These are phyloP conservation scores for Alloascoidea hylecoeti DNA, from an alignment of 805 yeast genomes.

Conservation along the genomic window DNA sequence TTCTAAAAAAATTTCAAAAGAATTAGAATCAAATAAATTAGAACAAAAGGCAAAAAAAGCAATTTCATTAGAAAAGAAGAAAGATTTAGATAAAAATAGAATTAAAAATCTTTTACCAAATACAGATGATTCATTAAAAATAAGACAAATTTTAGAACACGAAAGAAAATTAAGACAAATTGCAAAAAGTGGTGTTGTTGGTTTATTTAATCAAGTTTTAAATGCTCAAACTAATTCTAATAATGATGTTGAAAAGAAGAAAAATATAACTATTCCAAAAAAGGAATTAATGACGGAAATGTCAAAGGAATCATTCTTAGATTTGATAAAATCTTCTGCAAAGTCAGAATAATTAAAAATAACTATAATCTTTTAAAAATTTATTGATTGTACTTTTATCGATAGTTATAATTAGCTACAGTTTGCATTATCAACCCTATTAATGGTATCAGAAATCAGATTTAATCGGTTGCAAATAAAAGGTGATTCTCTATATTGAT, in stretches of 20 bases:
- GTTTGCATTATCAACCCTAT: no score
- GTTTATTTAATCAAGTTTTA: conserved; percentile 70
- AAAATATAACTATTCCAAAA: no score
- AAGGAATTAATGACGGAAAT: conserved; percentile 61
- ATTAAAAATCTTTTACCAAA: conserved; percentile 55
- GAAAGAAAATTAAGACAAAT: conserved; percentile 62
- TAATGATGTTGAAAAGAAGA: conserved; percentile 28
- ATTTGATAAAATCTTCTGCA: conserved; percentile 33
- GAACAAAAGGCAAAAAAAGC: conserved; percentile 74
- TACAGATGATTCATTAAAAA: conserved; percentile 35
- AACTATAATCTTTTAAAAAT: no score
- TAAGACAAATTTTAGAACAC: conserved; percentile 42
- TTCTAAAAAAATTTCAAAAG: conserved; percentile 53
- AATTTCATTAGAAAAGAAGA: conserved; percentile 57
- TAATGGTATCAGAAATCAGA: no score
- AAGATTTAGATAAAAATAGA: conserved; percentile 50
- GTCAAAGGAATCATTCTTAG: conserved; percentile 81
- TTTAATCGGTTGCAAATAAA: no score
- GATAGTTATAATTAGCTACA: no score
- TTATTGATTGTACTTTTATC: no score
- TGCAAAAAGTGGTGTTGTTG: conserved; percentile 83
- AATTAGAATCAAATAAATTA: conserved; percentile 66
- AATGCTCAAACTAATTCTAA: conserved; percentile 57
- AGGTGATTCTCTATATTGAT: no score
- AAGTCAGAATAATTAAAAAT: no score